Evolutionary conservation across 331 rosid genomes (phyloP).

Genomic region (Quercus tomentella): DNA sequence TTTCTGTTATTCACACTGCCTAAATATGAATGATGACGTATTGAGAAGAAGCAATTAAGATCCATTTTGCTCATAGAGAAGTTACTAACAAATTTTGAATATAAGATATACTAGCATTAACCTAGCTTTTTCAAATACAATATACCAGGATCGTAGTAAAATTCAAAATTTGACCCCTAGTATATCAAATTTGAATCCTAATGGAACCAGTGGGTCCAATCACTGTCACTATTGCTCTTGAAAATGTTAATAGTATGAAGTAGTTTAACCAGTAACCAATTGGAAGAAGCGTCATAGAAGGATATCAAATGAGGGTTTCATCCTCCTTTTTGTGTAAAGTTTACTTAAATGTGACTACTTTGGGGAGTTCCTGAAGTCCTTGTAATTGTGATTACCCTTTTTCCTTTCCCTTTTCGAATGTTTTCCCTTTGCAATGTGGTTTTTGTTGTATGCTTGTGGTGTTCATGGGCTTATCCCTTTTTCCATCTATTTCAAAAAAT

Average conservation of each 20-base stretch:
- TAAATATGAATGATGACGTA: background rate
- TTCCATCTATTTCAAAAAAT: background rate
- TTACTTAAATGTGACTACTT: background rate
- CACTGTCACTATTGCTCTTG: background rate
- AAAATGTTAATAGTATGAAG: background rate
- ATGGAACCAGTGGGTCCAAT: background rate
- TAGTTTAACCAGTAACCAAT: background rate
- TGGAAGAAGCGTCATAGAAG: background rate
- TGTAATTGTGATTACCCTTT: background rate
- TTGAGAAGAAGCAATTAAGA: background rate
- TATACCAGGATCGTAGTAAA: background rate
- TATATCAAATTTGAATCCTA: background rate
- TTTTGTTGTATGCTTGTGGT: background rate
- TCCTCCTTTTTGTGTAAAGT: background rate
- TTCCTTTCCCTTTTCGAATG: background rate
- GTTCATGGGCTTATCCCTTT: background rate
- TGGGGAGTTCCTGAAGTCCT: background rate
- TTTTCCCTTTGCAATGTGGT: background rate
- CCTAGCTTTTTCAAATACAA: background rate
- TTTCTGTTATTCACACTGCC: background rate
- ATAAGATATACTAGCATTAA: background rate
- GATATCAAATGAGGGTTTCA: background rate
- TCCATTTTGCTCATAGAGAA: background rate
- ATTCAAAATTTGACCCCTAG: background rate
- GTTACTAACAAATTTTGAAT: background rate